Conservation (phyloP, 257 asterid species). For the Ajuga chamaepitys region DNA sequence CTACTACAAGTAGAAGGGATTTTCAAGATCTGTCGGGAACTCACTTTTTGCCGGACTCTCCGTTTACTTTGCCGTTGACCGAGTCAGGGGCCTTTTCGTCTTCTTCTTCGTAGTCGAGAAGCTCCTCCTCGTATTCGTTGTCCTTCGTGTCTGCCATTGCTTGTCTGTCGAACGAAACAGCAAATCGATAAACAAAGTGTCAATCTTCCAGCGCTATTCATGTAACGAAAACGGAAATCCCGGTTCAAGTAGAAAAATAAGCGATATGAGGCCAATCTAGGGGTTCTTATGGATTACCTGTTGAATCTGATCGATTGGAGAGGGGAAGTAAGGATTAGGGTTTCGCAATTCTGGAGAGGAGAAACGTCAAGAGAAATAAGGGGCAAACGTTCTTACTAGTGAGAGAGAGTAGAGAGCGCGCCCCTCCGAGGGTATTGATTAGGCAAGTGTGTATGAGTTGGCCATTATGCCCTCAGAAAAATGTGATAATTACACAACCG, state of each 20-base stretch:
- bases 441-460: not conserved
- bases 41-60: conserved; percentile 81
- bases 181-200: conserved; percentile 15
- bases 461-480: conserved; percentile 16
- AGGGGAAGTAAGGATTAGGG: not conserved
- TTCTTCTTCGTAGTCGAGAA: conserved; percentile 92
- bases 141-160: conserved; percentile 76
- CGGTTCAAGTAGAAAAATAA: not conserved
- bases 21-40: conserved; percentile 5
- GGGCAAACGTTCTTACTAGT: not conserved
- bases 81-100: conserved; percentile 73
- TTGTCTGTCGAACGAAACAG: conserved; percentile 22
- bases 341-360: conserved; percentile 20
- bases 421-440: no score
- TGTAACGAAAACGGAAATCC: not conserved
- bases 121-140: conserved; percentile 87
- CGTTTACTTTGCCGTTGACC: conserved; percentile 56
- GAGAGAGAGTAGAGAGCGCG: not conserved
- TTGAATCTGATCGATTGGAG: conserved; percentile 1
- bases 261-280: not conserved
- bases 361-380: conserved; percentile 13
- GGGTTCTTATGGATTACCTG: conserved; percentile 18
- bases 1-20: not conserved
- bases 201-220: not conserved
- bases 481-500: no score